A percentile compares a stretch with the other conserved stretches of the same genome.
These are phyloP conservation scores for Malus asiatica DNA, from an alignment of 306 rosid species.

Conservation along the genomic window DNA sequence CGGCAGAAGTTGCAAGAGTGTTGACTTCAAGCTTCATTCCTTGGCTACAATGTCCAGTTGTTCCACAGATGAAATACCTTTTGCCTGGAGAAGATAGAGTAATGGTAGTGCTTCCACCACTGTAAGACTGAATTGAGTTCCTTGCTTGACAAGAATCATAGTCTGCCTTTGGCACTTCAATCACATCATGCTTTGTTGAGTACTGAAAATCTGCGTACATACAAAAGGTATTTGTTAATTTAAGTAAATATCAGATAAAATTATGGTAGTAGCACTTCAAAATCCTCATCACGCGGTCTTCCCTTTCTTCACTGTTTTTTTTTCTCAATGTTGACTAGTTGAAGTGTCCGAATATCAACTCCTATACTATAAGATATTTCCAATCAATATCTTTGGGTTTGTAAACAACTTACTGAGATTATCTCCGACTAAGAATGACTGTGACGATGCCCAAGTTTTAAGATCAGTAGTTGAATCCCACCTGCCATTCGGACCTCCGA, in stretches of 20 bases:
- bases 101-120: slow-evolving; percentile 50
- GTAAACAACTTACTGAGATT: slow-evolving; percentile 47
- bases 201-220: slow-evolving; percentile 56
- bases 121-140: slow-evolving; percentile 47
- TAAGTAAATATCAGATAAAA: neutral
- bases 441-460: slow-evolving; percentile 58
- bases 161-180: slow-evolving; percentile 67
- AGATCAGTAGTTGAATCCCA: slow-evolving; percentile 56
- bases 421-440: slow-evolving; percentile 53
- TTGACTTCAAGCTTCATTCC: slow-evolving; percentile 76
- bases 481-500: slow-evolving; percentile 64
- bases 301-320: too few relatives aligned
- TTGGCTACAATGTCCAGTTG: slow-evolving; percentile 52
- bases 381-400: neutral
- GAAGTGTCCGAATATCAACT: neutral
- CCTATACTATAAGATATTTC: neutral
- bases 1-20: slow-evolving; percentile 48
- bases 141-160: slow-evolving; percentile 57
- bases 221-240: neutral
- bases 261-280: neutral
- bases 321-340: neutral
- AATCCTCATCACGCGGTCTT: neutral
- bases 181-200: slow-evolving; percentile 53
- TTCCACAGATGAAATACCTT: slow-evolving; percentile 80
- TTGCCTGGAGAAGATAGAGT: slow-evolving; percentile 62